Conservation (phyloP, 2,329 filamentous ascomycete genomes). For the Fusarium dimerum region DNA sequence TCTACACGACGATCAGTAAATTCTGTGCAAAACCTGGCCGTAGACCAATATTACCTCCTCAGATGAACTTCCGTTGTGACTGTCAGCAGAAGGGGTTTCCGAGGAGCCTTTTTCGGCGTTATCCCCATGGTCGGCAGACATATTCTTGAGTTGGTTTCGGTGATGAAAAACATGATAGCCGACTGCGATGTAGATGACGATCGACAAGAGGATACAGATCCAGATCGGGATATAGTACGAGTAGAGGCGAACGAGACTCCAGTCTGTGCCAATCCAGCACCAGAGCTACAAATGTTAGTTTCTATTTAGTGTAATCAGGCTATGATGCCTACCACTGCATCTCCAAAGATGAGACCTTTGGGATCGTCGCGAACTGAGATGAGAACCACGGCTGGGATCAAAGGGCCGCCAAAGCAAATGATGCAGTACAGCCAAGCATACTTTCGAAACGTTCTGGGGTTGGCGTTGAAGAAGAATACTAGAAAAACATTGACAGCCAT, state of each 20-base stretch:
- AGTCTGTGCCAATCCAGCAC: slow-evolving; percentile 60
- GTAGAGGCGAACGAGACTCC: slow-evolving; percentile 57
- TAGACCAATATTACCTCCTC: slow-evolving; percentile 33
- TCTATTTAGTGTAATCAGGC: rapidly evolving
- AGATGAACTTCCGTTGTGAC: slow-evolving; percentile 33
- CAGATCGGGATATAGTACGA: slow-evolving; percentile 64
- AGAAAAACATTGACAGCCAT: slow-evolving; percentile 83
- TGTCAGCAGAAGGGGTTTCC: slow-evolving; percentile 24
- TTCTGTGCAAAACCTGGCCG: neutral
- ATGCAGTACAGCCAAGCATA: slow-evolving; percentile 71
- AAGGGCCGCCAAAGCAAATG: slow-evolving; percentile 70
- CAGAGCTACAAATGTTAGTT: slow-evolving; percentile 48
- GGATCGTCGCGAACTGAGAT: slow-evolving; percentile 54
- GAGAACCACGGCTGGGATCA: slow-evolving; percentile 65
- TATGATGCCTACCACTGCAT: slow-evolving; percentile 51
- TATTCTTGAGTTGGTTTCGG: slow-evolving; percentile 54
- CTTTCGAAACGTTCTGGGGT: slow-evolving; percentile 64
- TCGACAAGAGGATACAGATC: slow-evolving; percentile 57
- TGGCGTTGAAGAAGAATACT: slow-evolving; percentile 59
- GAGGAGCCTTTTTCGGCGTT: slow-evolving; percentile 18
- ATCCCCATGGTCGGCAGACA: slow-evolving; percentile 33
- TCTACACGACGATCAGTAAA: slow-evolving; percentile 27
- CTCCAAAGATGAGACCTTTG: slow-evolving; percentile 50
- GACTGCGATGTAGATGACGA: slow-evolving; percentile 56
- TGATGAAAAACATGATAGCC: slow-evolving; percentile 61